Evolutionary conservation across 768 basidiomycete genomes (phyloP), one percentile per base, ranked within the genome.

Genomic region (Paxillus ammoniavirescens): DNA sequence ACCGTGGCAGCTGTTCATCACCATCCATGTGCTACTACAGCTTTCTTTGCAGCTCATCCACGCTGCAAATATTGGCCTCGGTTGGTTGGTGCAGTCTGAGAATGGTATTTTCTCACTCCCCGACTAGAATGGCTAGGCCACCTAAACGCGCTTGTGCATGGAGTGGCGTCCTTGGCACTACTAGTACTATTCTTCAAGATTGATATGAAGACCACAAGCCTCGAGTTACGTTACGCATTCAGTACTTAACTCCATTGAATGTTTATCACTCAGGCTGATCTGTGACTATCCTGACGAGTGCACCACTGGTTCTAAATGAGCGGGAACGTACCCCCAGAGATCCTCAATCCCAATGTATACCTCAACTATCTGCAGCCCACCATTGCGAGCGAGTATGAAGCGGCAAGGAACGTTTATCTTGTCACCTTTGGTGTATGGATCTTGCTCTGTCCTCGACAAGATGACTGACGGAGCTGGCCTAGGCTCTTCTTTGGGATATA

Each of bases 401-500:
- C 15, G 47, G 31, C 50, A 41, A 65, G 59, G 48, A 18, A 68
- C 47, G 8, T 63, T 17, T 54, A 33, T 43, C 37, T 65, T 36
- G 61, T 50, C 8, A 61, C 61, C 14, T 41, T 65, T 15, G 66
- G 66, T 51, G 64, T 67, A 57, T 14, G 21, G 15, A 17, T 0
- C 5, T 12, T 9, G 1, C 35, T 5, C 13, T 36, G 17, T 45
- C 8, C 6, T n/a, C 9, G 9, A 8, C 37, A 33, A 17, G 28
- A 51, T 15, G 40, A 42, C 41, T 59, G 47, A 64, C 18, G 12
- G 36, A 17, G 15, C 17, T 41, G 2, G 8, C n/a, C 30, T 36
- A 66, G 64, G 62, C 64, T 47, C 54, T 68, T 13, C 7, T 48
- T 18, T 68, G 66, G 62, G 64, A 66, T 23, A 64, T 65, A 9